phyloP scores from a whole-genome alignment of 106 monocot genomes.

The Dendrobium nobile region DNA sequence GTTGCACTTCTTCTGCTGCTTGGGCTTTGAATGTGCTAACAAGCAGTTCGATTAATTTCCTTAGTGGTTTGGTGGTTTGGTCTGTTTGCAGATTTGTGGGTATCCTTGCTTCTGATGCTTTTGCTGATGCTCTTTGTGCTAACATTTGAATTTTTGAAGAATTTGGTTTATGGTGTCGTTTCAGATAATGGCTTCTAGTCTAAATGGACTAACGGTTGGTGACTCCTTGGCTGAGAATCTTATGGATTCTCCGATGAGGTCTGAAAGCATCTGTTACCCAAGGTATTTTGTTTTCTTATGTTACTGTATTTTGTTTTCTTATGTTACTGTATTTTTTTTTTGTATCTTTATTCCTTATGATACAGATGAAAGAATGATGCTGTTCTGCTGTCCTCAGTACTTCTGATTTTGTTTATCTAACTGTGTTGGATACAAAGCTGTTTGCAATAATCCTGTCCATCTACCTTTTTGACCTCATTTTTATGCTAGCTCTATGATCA shows the following conservation, averaged over 20 bases:
- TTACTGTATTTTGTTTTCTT: not conserved
- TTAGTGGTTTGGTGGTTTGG: not conserved
- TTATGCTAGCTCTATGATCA: too few relatives aligned
- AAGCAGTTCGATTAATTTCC: not conserved
- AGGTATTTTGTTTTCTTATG: conserved; percentile 22
- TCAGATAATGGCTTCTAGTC: conserved; percentile 95
- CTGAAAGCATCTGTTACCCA: conserved; percentile 35
- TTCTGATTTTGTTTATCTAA: not conserved
- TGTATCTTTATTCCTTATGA: not conserved
- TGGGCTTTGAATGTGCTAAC: not conserved
- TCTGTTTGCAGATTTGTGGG: not conserved
- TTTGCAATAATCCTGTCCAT: not conserved
- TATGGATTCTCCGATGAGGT: conserved; percentile 83
- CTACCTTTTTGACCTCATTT: too few relatives aligned
- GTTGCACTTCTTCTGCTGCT: too few relatives aligned
- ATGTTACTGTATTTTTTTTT: not conserved
- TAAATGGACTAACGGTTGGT: conserved; percentile 87
- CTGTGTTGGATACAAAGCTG: not conserved
- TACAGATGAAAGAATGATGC: not conserved
- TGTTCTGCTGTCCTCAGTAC: not conserved
- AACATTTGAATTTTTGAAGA: not conserved
- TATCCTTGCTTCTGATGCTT: not conserved
- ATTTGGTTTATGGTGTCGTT: not conserved
- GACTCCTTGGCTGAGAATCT: conserved; percentile 66
- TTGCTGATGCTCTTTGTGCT: not conserved